A percentile compares a stretch with the other conserved stretches of the same genome.
These are phyloP conservation scores for Populus alba DNA, from an alignment of 345 rosid genomes.

Conservation along the genomic window DNA sequence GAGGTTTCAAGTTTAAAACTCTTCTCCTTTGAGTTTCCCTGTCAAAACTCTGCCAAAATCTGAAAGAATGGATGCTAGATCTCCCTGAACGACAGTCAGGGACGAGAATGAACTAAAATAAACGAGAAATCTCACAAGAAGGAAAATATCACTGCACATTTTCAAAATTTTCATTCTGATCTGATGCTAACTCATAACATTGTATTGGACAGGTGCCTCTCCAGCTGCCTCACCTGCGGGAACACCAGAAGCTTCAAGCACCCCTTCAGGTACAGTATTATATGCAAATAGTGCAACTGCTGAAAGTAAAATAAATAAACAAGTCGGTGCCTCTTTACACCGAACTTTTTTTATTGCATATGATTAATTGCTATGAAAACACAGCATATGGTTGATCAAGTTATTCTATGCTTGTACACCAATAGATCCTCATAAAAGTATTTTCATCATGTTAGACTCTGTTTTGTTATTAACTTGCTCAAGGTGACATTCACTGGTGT, in stretches of 20 bases:
- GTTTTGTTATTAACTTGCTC: background rate
- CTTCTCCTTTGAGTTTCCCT: background rate
- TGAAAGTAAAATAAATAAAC: background rate
- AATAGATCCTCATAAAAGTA: background rate
- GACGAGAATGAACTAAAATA: background rate
- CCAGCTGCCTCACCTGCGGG: constrained; percentile 58
- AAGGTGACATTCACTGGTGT: constrained; percentile 6
- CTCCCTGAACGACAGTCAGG: background rate
- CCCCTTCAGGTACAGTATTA: constrained; percentile 57
- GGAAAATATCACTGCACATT: too few species aligned
- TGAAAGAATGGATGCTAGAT: background rate
- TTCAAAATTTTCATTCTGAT: background rate
- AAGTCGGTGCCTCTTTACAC: background rate
- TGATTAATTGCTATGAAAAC: background rate
- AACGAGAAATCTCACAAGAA: background rate
- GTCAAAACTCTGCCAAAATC: background rate
- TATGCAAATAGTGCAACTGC: background rate
- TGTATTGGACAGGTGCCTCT: constrained; percentile 23
- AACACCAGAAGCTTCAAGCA: constrained; percentile 42
- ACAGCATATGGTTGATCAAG: background rate
- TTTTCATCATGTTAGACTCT: background rate
- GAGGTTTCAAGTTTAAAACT: background rate
- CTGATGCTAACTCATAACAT: constrained; percentile 5
- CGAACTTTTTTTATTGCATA: background rate
- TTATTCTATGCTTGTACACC: background rate